Conservation (phyloP, 495 filamentous ascomycete genomes). For the Polyplosphaeria fusca region DNA sequence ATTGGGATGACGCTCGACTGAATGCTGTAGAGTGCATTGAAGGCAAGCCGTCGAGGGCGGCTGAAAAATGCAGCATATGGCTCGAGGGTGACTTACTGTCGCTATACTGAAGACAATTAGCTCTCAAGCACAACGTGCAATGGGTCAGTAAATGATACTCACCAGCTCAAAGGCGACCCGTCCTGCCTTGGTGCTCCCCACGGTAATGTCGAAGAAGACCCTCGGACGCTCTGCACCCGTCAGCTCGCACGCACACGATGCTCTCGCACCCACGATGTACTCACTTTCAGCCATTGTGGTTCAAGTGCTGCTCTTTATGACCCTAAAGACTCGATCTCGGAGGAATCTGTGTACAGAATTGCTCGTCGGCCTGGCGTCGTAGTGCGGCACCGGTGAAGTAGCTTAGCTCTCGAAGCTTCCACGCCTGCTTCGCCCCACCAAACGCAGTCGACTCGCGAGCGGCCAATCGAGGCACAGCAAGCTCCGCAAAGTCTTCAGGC, state of each 20-base stretch:
- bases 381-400: no score
- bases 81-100: constrained; percentile 20
- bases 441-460: background rate
- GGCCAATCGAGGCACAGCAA: no score
- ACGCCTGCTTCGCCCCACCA: constrained; percentile 2
- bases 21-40: no score
- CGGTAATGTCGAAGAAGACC: constrained; percentile 86
- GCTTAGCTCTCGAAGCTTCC: constrained; percentile 10
- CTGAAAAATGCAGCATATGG: background rate
- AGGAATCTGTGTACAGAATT: no score
- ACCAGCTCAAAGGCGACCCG: constrained; percentile 81
- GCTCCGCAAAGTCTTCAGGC: no score
- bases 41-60: background rate
- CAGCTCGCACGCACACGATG: no score
- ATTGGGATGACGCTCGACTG: no score
- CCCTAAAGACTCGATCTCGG: no score
- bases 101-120: constrained; percentile 25
- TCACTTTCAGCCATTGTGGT: no score
- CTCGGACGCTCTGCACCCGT: constrained; percentile 52
- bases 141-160: constrained; percentile 33
- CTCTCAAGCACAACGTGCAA: background rate
- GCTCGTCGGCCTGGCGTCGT: no score
- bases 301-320: no score
- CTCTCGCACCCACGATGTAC: no score
- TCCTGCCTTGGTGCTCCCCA: constrained; percentile 66